Evolutionary conservation across 257 asterid genomes (phyloP).

Genomic region (Nicotiana sylvestris): DNA sequence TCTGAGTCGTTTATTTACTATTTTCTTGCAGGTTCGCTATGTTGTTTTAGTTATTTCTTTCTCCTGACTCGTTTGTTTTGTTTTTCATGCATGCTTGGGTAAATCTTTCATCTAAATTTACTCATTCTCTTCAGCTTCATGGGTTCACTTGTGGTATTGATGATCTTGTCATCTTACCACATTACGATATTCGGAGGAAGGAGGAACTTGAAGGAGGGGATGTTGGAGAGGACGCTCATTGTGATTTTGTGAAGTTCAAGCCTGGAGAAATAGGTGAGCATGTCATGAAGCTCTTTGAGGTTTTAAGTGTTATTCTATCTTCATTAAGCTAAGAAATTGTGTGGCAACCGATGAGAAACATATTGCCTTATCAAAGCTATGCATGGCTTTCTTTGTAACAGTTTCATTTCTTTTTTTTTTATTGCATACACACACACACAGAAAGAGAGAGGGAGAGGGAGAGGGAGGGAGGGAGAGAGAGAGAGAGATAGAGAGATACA

Average conservation of each 20-base stretch:
- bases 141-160: slow-evolving; percentile 97
- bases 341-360: neutral
- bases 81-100: slow-evolving; percentile 18
- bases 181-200: slow-evolving; percentile 67
- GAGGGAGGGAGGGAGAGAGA: no score
- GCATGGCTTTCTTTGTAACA: neutral
- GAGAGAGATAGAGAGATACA: no score
- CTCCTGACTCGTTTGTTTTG: neutral
- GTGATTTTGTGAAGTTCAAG: slow-evolving; percentile 73
- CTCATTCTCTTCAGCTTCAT: slow-evolving; percentile 50
- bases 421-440: neutral
- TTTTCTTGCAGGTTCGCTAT: slow-evolving; percentile 76
- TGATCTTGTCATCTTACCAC: slow-evolving; percentile 82
- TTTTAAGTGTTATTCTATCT: slow-evolving; percentile 14
- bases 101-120: slow-evolving; percentile 10
- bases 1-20: slow-evolving; percentile 78
- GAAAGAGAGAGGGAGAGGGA: no score
- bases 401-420: no score
- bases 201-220: slow-evolving; percentile 87
- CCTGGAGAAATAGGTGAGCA: slow-evolving; percentile 77
- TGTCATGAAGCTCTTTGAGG: slow-evolving; percentile 9
- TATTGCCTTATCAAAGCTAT: neutral
- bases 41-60: neutral
- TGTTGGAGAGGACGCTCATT: slow-evolving; percentile 95
- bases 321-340: neutral